Percentiles rank a stretch among this genome's conserved stretches.
These are phyloP conservation scores for Pichia terricola DNA, from an alignment of 1,139 yeast species.

Conservation along the genomic window DNA sequence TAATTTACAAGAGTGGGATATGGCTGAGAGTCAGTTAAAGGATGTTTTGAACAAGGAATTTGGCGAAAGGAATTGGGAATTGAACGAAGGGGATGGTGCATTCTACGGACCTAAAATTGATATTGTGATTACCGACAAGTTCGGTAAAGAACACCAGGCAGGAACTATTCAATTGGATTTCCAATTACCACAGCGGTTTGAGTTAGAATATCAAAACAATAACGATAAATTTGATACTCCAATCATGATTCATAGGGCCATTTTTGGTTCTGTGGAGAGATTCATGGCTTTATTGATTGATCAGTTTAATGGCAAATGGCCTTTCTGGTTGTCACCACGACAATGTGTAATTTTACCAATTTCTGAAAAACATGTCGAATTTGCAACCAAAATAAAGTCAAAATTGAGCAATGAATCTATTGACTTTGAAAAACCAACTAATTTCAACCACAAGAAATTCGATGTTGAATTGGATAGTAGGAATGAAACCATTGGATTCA, in stretches of 20 bases:
- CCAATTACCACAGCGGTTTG: constrained; percentile 83
- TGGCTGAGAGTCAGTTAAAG: constrained; percentile 68
- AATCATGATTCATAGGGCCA: constrained; percentile 98
- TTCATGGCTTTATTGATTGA: constrained; percentile 96
- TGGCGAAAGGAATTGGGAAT: constrained; percentile 49
- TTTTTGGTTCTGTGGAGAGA: constrained; percentile 94
- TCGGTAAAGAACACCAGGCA: constrained; percentile 80
- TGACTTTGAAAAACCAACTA: constrained; percentile 31
- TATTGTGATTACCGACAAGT: constrained; percentile 73
- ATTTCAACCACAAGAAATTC: constrained; percentile 54
- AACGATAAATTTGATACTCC: constrained; percentile 66
- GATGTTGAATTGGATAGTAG: constrained; percentile 69
- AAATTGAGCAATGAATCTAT: constrained; percentile 37
- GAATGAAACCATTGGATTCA: constrained; percentile 67
- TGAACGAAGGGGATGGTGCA: constrained; percentile 93
- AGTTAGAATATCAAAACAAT: constrained; percentile 64
- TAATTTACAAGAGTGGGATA: constrained; percentile 70
- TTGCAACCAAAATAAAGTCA: constrained; percentile 43
- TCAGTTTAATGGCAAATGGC: constrained; percentile 98
- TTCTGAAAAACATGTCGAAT: constrained; percentile 40
- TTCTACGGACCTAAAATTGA: constrained; percentile 97
- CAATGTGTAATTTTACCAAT: constrained; percentile 84
- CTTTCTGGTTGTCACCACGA: constrained; percentile 98
- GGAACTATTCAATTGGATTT: constrained; percentile 95
- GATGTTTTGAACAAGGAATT: constrained; percentile 51